Conservation (phyloP, 176 grass and related monocot genomes). For the Carex parvula region DNA sequence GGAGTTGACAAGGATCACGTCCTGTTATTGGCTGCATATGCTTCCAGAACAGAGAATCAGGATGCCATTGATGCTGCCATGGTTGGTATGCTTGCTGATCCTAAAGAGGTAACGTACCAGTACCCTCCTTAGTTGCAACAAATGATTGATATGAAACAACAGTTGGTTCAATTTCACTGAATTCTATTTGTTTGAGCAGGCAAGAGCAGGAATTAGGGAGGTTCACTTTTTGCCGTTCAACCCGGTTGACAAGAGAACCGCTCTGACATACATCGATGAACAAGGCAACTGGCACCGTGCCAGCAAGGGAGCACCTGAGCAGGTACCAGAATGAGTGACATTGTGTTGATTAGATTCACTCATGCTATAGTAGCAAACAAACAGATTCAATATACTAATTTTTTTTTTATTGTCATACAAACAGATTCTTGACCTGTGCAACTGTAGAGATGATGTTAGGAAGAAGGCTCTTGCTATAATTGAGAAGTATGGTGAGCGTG, state of each 20-base stretch:
- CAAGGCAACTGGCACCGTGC: conserved; percentile 83
- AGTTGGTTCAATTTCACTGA: not conserved
- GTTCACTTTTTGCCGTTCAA: conserved; percentile 99
- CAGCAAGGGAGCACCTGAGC: conserved; percentile 98
- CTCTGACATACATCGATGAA: conserved; percentile 80
- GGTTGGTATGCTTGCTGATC: conserved; percentile 99
- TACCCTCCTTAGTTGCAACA: not conserved
- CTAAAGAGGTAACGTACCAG: conserved; percentile 55
- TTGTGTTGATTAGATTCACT: not conserved
- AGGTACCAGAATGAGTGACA: conserved; percentile 27
- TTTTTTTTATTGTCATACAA: conserved; percentile 13
- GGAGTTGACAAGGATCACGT: conserved; percentile 90
- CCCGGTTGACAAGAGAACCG: conserved; percentile 97
- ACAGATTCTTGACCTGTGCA: conserved; percentile 81
- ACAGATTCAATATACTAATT: not conserved
- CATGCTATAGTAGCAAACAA: not conserved
- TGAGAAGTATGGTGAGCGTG: conserved; percentile 93
- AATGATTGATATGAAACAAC: not conserved
- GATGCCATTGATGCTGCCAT: conserved; percentile 97
- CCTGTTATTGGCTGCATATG: conserved; percentile 64
- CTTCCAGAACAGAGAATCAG: conserved; percentile 89
- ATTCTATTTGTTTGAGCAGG: conserved; percentile 23
- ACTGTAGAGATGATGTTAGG: conserved; percentile 85
- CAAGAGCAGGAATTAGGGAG: conserved; percentile 89
- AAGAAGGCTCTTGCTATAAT: conserved; percentile 68